Evolutionary conservation across 2,329 filamentous ascomycete genomes (phyloP), one percentile per base, ranked within the genome.

Genomic region (Aspergillus udagawae): DNA sequence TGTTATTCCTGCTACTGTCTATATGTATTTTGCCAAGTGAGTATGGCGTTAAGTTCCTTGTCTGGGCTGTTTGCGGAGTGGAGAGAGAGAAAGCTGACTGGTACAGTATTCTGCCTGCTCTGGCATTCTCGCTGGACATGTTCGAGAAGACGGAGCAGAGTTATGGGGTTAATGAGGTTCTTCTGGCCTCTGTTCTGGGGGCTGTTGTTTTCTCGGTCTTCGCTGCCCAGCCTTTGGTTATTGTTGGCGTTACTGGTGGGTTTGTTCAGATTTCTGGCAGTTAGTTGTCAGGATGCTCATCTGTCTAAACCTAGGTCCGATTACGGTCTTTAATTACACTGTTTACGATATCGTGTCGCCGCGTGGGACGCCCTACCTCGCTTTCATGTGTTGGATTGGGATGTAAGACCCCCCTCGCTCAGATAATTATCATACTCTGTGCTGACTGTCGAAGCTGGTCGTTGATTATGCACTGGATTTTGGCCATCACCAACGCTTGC

Each of bases 1-100:
- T 54, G 90, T 96, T 45, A 83, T 96, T 42, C 91, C 91, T 1
- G 90, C 90, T 17, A 95, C 91, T 9, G 79, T 95, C 29, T 95
- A 95, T 75, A 96, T 95, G 90, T 96, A 94, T 78, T 96, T 95
- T 82, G 91, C 91, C 61, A 95, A 95, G 90, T 93, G 81, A 69
- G 81, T 68, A 51, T 49, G 51, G 47, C 20, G 21, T 17, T 14
- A 29, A 51, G 35, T 29, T 50, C 25, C 9, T 4, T 23, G 42
- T 45, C 23, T n/a, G 14, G 9, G 25, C 27, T 47, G 17, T 23
- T 42, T 41, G 20, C 45, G n/a, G 28, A 32, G 21, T 58, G 41
- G 44, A 35, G 58, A 35, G 58, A 35, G 4, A 1, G 3, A 14
- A 35, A 17, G 17, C 57, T 63, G 53, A 55, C 60, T 63, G 53